Evolutionary conservation across 2,329 filamentous ascomycete genomes (phyloP), one percentile per base, ranked within the genome.

Genomic region (Fusarium drepaniforme): DNA sequence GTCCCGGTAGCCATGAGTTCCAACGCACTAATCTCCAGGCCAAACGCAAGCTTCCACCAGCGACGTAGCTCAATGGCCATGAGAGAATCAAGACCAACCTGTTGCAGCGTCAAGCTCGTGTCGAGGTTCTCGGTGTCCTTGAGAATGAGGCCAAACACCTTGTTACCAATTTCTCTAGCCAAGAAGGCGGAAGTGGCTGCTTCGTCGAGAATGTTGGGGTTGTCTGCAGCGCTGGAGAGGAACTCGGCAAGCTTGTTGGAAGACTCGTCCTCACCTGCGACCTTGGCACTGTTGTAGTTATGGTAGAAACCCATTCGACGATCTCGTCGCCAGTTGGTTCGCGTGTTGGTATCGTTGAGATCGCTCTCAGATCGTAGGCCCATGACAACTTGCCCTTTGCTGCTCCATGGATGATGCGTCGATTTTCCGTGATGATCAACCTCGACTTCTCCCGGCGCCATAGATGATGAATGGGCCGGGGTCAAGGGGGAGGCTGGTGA

Each of bases 271-370:
- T 58, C 8, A 1, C 4, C 53, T 23, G 53, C 38, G 15, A 8
- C 2, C 5, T 16, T 18, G 53, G 13, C 5, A 9, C 13, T 38
- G 23, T n/a, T 28, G 23, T 44, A 33, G 25, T 56, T 64, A 25
- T 64, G 62, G 21, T 64, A 64, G n/a, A 64, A 51, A 15, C 46
- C 62, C 62, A 56, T 64, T n/a, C 62, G 35, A 21, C 62, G 62
- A 18, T 64, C 62, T 28, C 51, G 49, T 25, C 62, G 25, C 62
- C 62, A 64, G 18, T 56, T 56, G 15, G 62, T 53, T 21, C 49
- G 25, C 3, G 46, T 64, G 23, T 64, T 38, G 35, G 49, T 33
- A 15, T 53, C 51, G 35, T 64, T 56, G 23, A 64, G 62, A 25
- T 51, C 46, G 12, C 37, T 37, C n/a, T 64, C 51, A 18, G 53